Conservation (phyloP, 345 rosid species). For the Salix brachista region DNA sequence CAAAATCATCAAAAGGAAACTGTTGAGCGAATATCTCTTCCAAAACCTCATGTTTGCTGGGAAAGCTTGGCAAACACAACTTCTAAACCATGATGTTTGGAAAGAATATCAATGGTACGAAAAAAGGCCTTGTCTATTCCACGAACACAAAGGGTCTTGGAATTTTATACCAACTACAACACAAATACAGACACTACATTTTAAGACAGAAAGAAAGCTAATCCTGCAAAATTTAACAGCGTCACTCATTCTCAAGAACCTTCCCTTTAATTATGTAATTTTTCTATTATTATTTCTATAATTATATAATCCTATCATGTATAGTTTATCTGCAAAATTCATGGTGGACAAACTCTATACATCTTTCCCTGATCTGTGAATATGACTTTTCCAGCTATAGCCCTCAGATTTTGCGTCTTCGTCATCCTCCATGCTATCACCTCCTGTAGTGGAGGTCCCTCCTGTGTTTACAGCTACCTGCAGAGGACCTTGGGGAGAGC, state of each 20-base stretch:
- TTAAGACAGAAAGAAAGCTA: slow-evolving; percentile 36
- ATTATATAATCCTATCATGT: slow-evolving; percentile 43
- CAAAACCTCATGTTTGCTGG: background rate
- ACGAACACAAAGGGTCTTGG: slow-evolving; percentile 29
- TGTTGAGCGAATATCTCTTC: background rate
- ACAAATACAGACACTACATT: slow-evolving; percentile 35
- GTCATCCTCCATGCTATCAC: slow-evolving; percentile 73
- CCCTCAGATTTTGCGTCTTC: slow-evolving; percentile 74
- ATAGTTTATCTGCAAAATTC: slow-evolving; percentile 59
- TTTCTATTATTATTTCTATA: slow-evolving; percentile 23
- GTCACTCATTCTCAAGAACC: slow-evolving; percentile 30
- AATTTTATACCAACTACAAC: slow-evolving; percentile 22
- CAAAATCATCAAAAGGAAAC: background rate
- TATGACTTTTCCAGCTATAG: slow-evolving; percentile 55
- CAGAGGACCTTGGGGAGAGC: slow-evolving; percentile 83
- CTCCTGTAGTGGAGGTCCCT: slow-evolving; percentile 48
- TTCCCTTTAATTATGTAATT: slow-evolving; percentile 34
- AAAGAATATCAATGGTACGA: slow-evolving; percentile 1
- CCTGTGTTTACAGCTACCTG: slow-evolving; percentile 53
- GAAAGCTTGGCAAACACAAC: background rate
- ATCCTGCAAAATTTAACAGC: slow-evolving; percentile 51
- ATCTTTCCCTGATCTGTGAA: slow-evolving; percentile 35
- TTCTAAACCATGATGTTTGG: background rate
- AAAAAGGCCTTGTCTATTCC: slow-evolving; percentile 23
- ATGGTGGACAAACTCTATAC: slow-evolving; percentile 47